Percentiles rank a stretch among this genome's conserved stretches.
These are phyloP conservation scores for Metschnikowia corniflorae DNA, from an alignment of 805 yeast genomes.

Conservation along the genomic window DNA sequence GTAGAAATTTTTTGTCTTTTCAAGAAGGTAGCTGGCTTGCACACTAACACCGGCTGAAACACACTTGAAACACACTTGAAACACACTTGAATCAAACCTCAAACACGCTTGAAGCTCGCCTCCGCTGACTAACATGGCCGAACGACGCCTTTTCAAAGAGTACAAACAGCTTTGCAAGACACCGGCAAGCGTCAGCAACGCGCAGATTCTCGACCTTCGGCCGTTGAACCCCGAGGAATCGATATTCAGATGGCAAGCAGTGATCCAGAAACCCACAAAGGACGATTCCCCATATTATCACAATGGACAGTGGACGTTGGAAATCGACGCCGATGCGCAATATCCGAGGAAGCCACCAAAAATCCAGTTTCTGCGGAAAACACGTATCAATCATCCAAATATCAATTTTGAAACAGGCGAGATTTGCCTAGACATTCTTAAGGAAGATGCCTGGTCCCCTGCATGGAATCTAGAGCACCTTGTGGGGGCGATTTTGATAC, in stretches of 20 bases:
- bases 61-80: background rate
- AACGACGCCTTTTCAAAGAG: constrained; percentile 39
- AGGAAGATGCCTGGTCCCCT: constrained; percentile 59
- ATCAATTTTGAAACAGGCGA: constrained; percentile 51
- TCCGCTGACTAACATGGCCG: no score
- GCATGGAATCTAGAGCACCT: constrained; percentile 63
- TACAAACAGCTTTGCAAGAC: constrained; percentile 28
- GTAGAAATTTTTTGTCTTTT: no score
- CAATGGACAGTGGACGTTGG: constrained; percentile 50
- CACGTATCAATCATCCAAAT: constrained; percentile 43
- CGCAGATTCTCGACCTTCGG: constrained; percentile 38
- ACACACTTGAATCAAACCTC: background rate
- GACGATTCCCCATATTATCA: constrained; percentile 47
- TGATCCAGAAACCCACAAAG: constrained; percentile 24
- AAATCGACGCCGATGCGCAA: constrained; percentile 39
- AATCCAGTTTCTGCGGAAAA: constrained; percentile 42
- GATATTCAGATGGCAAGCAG: constrained; percentile 15
- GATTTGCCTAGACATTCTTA: constrained; percentile 65
- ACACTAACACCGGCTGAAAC: no score
- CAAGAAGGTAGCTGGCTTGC: no score
- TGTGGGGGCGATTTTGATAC: constrained; percentile 53
- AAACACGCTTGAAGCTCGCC: no score
- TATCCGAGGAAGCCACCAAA: constrained; percentile 63
- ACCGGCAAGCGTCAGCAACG: constrained; percentile 28
- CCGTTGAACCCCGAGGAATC: constrained; percentile 34